These are phyloP conservation scores for Pseudofabraea citricarpa DNA, from an alignment of 2,329 filamentous ascomycete species.

Conservation along the genomic window DNA sequence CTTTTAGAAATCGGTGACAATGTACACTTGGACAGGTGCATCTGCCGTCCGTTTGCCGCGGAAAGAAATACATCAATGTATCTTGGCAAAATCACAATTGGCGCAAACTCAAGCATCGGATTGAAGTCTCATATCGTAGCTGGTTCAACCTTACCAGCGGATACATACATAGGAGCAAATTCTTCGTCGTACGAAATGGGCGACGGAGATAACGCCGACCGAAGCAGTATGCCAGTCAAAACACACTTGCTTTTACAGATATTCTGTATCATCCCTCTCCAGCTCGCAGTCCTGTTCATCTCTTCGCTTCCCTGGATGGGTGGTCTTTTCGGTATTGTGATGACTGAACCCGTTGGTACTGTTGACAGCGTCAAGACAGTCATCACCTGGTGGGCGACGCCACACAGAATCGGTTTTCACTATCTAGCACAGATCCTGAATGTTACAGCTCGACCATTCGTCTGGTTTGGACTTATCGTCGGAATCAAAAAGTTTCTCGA, in stretches of 20 bases:
- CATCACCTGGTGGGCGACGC: slow-evolving; percentile 44
- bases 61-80: slow-evolving; percentile 56
- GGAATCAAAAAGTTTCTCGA: slow-evolving; percentile 37
- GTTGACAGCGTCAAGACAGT: slow-evolving; percentile 35
- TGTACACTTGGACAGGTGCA: slow-evolving; percentile 41
- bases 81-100: slow-evolving; percentile 45
- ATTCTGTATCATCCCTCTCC: slow-evolving; percentile 39
- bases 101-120: slow-evolving; percentile 42
- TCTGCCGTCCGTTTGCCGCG: slow-evolving; percentile 46
- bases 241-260: slow-evolving; percentile 40
- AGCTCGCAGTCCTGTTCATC: slow-evolving; percentile 34
- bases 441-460: slow-evolving; percentile 7
- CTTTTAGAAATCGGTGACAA: slow-evolving; percentile 48
- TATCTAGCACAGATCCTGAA: slow-evolving; percentile 42
- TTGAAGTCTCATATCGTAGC: slow-evolving; percentile 44
- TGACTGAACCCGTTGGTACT: slow-evolving; percentile 28
- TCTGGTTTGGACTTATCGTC: slow-evolving; percentile 24
- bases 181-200: slow-evolving; percentile 52
- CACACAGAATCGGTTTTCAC: slow-evolving; percentile 42
- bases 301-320: slow-evolving; percentile 41
- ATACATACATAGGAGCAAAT: slow-evolving; percentile 50
- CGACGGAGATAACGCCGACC: slow-evolving; percentile 42
- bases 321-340: slow-evolving; percentile 41
- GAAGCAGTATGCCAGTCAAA: slow-evolving; percentile 34
- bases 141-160: slow-evolving; percentile 41